Base-by-base conservation (phyloP, 108 stramenopile genomes). In the Fragilariopsis cylindrus region DNA sequence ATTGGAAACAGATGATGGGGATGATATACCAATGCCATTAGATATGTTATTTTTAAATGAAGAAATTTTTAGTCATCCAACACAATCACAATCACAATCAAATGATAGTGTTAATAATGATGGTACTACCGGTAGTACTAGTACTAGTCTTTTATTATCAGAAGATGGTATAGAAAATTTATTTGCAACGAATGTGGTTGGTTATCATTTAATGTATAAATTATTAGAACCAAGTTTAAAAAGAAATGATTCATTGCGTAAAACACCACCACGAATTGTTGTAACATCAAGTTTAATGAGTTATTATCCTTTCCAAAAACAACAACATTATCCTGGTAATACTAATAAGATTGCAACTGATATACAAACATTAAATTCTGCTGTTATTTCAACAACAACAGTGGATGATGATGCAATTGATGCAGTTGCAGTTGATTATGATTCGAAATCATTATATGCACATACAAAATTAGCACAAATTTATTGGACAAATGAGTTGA, bases 31-130 rank as follows among this genome's bases (percentile, higher is more conserved):
- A 2, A 12, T 19, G 13, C 41, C 58, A 7, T 46, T 88, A 41
- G 87, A 88, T 63, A 84, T 88, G 84, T 62, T 88, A 30, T 85
- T 83, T 70, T 63, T 88, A 43, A 88, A 88, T 76, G 87, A 83
- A 15, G 87, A 85, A 4, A 84, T 75, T 30, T 30, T 30, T 30
- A 30, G 30, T 30, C 30, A 0, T 30, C 30, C 50, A 56, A 47
- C 42, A 57, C 41, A 41, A 65, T 45, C 41, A 57, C 62, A 13
- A 41, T 66, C 3, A 78, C 62, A 13, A 41, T 67, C 3, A 78
- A 76, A 47, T 74, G 70, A 42, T 48, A 30, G 30, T 30, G 30
- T 30, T 30, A 1, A 30, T 30, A 30, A 30, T 30, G 30, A 30
- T 30, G 30, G 30, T 30, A 30, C 30, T 30, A n/a, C n/a, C n/a